Percentiles rank a stretch among this genome's conserved stretches.
These are phyloP conservation scores for Pythium rhizo-oryzae DNA, from an alignment of 352 stramenopile genomes.

Conservation along the genomic window DNA sequence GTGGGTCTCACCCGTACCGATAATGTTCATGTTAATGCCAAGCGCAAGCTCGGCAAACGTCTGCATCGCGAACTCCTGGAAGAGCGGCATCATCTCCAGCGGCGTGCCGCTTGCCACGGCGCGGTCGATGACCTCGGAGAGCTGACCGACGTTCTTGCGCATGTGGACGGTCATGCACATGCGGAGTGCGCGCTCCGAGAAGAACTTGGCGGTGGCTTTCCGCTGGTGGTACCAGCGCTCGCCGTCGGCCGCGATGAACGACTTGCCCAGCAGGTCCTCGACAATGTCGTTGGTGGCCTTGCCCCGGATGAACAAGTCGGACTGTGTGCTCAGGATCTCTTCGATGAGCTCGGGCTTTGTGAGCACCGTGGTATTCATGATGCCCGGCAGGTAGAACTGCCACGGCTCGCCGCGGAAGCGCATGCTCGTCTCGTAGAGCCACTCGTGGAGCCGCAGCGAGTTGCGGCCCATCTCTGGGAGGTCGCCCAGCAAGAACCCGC, in stretches of 20 bases:
- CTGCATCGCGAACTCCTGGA: constrained; percentile 31
- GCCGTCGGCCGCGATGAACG: constrained; percentile 32
- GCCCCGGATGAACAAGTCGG: constrained; percentile 38
- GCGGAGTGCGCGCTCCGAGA: constrained; percentile 34
- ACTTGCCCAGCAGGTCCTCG: constrained; percentile 27
- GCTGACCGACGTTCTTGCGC: constrained; percentile 1
- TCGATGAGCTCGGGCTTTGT: constrained; percentile 28
- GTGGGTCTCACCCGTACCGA: constrained; percentile 12
- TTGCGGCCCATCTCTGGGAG: constrained; percentile 36
- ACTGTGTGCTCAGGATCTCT: constrained; percentile 37
- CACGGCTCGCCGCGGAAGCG: constrained; percentile 28
- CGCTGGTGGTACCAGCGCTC: constrained; percentile 37
- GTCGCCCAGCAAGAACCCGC: constrained; percentile 39
- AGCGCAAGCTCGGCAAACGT: constrained; percentile 32
- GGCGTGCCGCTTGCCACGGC: too few relatives aligned
- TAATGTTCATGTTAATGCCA: constrained; percentile 18
- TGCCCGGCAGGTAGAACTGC: constrained; percentile 24
- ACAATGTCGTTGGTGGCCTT: constrained; percentile 20
- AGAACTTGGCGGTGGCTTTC: constrained; percentile 34
- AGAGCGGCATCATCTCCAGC: constrained; percentile 2
- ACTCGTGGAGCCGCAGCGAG: constrained; percentile 44
- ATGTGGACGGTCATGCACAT: constrained; percentile 22
- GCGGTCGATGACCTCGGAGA: constrained; percentile 5
- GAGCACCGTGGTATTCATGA: constrained; percentile 25
- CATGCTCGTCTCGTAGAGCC: constrained; percentile 31